Percentiles rank a stretch among this genome's conserved stretches.
Evolutionary conservation across 768 basidiomycete genomes (phyloP).

Genomic region (Plicaturopsis crispa): DNA sequence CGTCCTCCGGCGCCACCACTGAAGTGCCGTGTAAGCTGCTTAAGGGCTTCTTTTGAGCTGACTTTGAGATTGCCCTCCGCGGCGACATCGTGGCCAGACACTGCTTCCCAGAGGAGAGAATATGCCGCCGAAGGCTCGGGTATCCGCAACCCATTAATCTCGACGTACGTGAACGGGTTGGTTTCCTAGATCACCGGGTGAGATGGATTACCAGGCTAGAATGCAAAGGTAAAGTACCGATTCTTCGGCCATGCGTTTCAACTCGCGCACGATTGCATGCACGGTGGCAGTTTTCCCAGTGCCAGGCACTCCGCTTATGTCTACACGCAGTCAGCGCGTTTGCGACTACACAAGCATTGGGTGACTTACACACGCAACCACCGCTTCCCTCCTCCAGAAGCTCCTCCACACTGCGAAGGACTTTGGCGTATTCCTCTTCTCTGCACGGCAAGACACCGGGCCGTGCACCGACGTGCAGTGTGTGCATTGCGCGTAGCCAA

Average conservation of each 20-base stretch:
- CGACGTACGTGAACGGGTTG: constrained; percentile 92
- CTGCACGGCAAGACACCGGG: constrained; percentile 88
- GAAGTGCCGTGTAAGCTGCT: constrained; percentile 73
- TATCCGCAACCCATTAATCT: constrained; percentile 93
- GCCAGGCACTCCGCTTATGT: constrained; percentile 97
- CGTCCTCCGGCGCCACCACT: constrained; percentile 45
- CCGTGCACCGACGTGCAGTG: constrained; percentile 87
- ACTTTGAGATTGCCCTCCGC: constrained; percentile 58
- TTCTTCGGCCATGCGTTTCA: constrained; percentile 81
- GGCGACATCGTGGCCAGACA: constrained; percentile 70
- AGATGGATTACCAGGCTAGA: constrained; percentile 1
- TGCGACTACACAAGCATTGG: too few relatives aligned
- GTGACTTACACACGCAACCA: constrained; percentile 83
- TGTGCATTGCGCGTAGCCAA: constrained; percentile 83
- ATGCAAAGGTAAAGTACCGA: constrained; percentile 39
- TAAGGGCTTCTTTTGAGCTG: constrained; percentile 76
- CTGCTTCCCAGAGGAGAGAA: constrained; percentile 83
- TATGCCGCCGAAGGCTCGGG: constrained; percentile 94
- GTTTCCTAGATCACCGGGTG: constrained; percentile 53
- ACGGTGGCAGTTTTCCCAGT: constrained; percentile 99
- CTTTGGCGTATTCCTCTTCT: constrained; percentile 73
- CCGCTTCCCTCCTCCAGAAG: constrained; percentile 89
- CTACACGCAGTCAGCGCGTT: constrained; percentile 36
- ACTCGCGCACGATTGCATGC: constrained; percentile 83
- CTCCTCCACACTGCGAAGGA: constrained; percentile 72